phyloP scores from a whole-genome alignment of 2,329 filamentous ascomycete species.

The Lomentospora prolificans region DNA sequence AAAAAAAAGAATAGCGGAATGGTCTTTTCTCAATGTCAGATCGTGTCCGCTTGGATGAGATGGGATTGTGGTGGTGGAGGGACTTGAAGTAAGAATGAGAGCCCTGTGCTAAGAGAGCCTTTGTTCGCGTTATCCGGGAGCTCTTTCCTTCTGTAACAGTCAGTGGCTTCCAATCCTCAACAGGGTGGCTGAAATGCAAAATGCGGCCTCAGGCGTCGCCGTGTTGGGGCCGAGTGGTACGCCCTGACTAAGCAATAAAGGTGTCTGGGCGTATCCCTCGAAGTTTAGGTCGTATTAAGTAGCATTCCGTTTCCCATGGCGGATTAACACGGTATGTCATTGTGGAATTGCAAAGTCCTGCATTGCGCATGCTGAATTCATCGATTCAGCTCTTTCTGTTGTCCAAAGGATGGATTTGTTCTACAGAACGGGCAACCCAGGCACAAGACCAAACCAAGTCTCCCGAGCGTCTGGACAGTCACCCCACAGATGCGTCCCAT shows the following conservation, averaged over 20 bases:
- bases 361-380: too few species aligned
- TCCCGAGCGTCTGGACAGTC: too few species aligned
- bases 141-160: background rate
- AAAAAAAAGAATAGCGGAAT: background rate
- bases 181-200: too few species aligned
- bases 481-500: too few species aligned
- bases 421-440: background rate
- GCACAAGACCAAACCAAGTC: background rate
- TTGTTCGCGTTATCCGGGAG: background rate
- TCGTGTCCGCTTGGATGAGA: too few species aligned
- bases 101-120: background rate
- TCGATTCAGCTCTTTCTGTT: background rate
- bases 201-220: too few species aligned
- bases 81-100: background rate
- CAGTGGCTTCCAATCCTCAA: background rate
- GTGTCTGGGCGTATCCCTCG: too few species aligned
- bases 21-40: background rate
- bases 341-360: background rate
- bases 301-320: too few species aligned
- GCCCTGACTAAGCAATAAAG: too few species aligned
- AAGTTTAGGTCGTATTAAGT: too few species aligned
- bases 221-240: too few species aligned
- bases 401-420: background rate
- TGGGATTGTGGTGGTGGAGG: background rate
- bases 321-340: too few species aligned